phyloP scores from a whole-genome alignment of 345 rosid genomes.

The Adansonia digitata region DNA sequence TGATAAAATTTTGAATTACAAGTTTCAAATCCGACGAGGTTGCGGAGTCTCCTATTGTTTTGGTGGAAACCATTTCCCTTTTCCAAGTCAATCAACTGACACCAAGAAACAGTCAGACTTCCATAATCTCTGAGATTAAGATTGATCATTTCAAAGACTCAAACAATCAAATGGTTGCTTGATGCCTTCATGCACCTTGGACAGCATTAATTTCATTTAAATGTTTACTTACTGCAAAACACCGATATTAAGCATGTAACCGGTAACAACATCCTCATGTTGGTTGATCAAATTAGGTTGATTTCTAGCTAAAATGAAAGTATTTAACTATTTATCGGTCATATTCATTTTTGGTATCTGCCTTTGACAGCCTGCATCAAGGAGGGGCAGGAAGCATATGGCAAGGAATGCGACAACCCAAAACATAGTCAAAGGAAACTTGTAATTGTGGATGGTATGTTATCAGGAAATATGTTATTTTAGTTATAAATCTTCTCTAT shows the following conservation, averaged over 20 bases:
- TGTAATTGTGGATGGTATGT: slow-evolving; percentile 55
- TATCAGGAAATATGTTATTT: neutral
- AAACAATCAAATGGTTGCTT: neutral
- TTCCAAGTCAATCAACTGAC: neutral
- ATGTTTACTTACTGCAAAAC: neutral
- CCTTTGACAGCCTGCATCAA: slow-evolving; percentile 49
- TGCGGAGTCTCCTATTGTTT: neutral
- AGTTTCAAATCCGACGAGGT: too few species aligned
- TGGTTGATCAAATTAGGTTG: neutral
- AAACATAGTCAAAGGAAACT: slow-evolving; percentile 37
- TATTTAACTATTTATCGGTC: neutral
- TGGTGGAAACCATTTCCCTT: neutral
- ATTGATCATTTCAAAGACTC: too few species aligned
- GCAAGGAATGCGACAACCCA: slow-evolving; percentile 37
- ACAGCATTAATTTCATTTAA: too few species aligned
- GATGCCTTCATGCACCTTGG: neutral
- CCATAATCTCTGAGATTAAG: too few species aligned
- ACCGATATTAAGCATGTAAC: neutral
- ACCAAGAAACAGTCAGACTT: too few species aligned
- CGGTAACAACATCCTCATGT: neutral
- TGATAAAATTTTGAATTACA: neutral
- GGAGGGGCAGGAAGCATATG: slow-evolving; percentile 49
- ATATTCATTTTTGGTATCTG: neutral
- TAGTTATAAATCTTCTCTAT: neutral
- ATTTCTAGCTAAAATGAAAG: neutral